Percentiles rank a stretch among this genome's conserved stretches.
Conservation (phyloP, 805 yeast genomes). For the Kluyveromyces nonfermentans region DNA sequence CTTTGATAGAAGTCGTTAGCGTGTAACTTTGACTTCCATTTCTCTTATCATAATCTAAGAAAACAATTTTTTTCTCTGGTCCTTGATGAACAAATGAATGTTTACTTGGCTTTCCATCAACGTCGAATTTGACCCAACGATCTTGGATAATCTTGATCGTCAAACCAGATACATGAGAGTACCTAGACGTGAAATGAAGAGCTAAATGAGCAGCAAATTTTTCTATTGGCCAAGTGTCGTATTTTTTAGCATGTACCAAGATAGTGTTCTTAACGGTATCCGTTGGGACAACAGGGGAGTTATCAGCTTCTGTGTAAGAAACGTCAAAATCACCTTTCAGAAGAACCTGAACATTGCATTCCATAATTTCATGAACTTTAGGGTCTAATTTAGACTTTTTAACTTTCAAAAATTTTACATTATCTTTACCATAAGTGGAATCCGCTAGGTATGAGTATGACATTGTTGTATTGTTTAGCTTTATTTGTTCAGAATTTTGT, state of each 20-base stretch:
- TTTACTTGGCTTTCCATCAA: constrained; percentile 65
- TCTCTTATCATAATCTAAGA: constrained; percentile 41
- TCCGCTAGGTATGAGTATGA: constrained; percentile 26
- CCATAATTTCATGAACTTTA: constrained; percentile 68
- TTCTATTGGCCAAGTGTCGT: constrained; percentile 86
- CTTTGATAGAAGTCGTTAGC: constrained; percentile 63
- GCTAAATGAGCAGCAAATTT: constrained; percentile 80
- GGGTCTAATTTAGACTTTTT: constrained; percentile 69
- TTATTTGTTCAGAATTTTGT: not conserved
- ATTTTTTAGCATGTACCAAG: constrained; percentile 69
- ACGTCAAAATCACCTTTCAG: constrained; percentile 70
- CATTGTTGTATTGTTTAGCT: constrained; percentile 6
- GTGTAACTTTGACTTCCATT: constrained; percentile 39
- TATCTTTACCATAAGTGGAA: constrained; percentile 84
- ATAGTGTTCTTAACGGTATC: constrained; percentile 90
- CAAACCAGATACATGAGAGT: constrained; percentile 66
- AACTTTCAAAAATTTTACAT: constrained; percentile 86
- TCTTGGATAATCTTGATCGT: constrained; percentile 60
- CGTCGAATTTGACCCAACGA: constrained; percentile 70
- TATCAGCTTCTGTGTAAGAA: constrained; percentile 83
- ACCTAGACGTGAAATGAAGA: constrained; percentile 68
- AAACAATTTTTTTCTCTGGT: constrained; percentile 62
- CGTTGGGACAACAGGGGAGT: constrained; percentile 83
- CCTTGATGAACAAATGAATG: constrained; percentile 86
- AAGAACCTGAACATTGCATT: constrained; percentile 70